These are phyloP conservation scores for Kwoniella heveanensis DNA, from an alignment of 768 basidiomycete genomes.

Conservation along the genomic window DNA sequence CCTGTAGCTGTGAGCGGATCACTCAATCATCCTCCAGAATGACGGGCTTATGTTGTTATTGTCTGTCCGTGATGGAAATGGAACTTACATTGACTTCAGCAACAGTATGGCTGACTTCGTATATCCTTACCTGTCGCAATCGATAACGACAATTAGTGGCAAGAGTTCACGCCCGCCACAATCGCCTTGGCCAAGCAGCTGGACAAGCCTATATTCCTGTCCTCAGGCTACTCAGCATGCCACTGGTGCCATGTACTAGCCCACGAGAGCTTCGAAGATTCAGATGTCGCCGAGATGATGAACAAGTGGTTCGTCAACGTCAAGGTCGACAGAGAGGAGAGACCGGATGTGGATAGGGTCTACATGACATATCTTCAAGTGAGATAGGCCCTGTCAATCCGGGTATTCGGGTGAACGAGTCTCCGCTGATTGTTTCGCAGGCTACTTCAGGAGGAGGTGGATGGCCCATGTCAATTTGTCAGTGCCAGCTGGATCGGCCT, in stretches of 20 bases:
- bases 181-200: constrained; percentile 38
- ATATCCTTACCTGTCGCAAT: background rate
- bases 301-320: constrained; percentile 58
- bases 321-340: constrained; percentile 59
- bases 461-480: constrained; percentile 53
- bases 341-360: constrained; percentile 60
- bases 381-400: background rate
- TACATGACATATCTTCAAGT: constrained; percentile 59
- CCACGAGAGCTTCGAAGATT: constrained; percentile 58
- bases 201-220: constrained; percentile 57
- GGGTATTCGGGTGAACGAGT: background rate
- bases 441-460: constrained; percentile 51
- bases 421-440: constrained; percentile 11
- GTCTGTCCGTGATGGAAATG: too few relatives aligned
- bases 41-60: too few relatives aligned
- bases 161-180: constrained; percentile 47
- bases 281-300: constrained; percentile 57
- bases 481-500: constrained; percentile 6
- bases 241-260: constrained; percentile 56
- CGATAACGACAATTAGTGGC: constrained; percentile 38
- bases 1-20: constrained; percentile 44
- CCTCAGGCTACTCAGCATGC: constrained; percentile 59
- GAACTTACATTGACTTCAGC: too few relatives aligned
- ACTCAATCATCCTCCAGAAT: too few relatives aligned
- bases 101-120: background rate